A percentile compares a stretch with the other conserved stretches of the same genome.
Conservation (phyloP, 192 early-diverging fungal species). For the Coemansia brasiliensis region DNA sequence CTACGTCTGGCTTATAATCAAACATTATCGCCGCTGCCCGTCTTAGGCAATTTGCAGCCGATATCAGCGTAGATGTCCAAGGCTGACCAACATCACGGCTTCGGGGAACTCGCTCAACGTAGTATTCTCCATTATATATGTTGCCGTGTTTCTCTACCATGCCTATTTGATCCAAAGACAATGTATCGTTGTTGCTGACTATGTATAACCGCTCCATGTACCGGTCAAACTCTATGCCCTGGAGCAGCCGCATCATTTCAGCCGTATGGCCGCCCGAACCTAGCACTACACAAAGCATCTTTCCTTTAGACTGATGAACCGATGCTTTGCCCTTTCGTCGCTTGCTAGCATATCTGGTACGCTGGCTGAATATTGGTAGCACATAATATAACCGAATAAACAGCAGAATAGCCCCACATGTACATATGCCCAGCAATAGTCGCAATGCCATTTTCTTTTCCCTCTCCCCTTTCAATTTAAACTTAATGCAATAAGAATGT, state of each 20-base stretch:
- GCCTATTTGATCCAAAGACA: constrained; percentile 58
- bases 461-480: neutral
- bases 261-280: constrained; percentile 82
- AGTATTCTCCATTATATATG: constrained; percentile 28
- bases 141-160: constrained; percentile 45
- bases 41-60: constrained; percentile 39
- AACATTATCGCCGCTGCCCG: constrained; percentile 36
- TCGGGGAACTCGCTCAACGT: constrained; percentile 63
- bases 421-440: constrained; percentile 6
- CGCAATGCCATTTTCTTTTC: neutral
- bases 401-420: neutral
- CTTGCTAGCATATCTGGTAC: constrained; percentile 4
- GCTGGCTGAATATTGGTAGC: constrained; percentile 27
- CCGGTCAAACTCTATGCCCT: constrained; percentile 58
- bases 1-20: constrained; percentile 58
- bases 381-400: constrained; percentile 34
- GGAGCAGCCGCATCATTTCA: constrained; percentile 81
- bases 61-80: constrained; percentile 58
- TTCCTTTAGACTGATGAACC: constrained; percentile 4
- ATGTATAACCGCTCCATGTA: constrained; percentile 74
- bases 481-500: too few relatives aligned
- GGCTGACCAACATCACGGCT: constrained; percentile 75
- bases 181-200: constrained; percentile 66
- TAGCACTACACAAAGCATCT: constrained; percentile 40
- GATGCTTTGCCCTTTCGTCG: constrained; percentile 31